Evolutionary conservation across 805 yeast genomes (phyloP).

Genomic region (Candida khao-thaluensis): DNA sequence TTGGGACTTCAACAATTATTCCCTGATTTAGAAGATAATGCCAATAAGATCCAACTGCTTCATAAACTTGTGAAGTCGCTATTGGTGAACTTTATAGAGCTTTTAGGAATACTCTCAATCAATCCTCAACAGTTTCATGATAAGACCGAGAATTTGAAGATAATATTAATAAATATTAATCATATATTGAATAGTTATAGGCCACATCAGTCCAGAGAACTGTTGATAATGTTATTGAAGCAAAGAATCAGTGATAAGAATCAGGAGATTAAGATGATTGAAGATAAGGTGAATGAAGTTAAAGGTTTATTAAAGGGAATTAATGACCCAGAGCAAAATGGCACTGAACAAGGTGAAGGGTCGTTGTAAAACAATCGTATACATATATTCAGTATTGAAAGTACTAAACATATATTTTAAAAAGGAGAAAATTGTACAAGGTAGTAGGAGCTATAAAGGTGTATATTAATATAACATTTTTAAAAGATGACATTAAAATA

Average conservation of each 20-base stretch:
- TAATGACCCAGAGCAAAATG: neutral
- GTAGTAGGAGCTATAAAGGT: no score
- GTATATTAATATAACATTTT: neutral
- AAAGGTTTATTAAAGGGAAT: constrained; percentile 31
- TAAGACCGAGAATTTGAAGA: constrained; percentile 76
- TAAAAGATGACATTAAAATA: constrained; percentile 22
- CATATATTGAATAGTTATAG: constrained; percentile 89
- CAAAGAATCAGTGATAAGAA: constrained; percentile 67
- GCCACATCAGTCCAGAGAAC: constrained; percentile 93
- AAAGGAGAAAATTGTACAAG: no score
- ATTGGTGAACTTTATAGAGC: constrained; percentile 74
- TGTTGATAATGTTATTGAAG: constrained; percentile 69
- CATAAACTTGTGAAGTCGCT: constrained; percentile 78
- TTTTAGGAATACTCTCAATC: constrained; percentile 72
- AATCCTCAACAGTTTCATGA: constrained; percentile 61
- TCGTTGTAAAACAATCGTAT: no score
- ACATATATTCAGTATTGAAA: no score
- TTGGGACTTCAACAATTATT: constrained; percentile 80
- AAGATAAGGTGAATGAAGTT: constrained; percentile 38
- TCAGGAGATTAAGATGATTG: constrained; percentile 49
- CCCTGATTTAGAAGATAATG: constrained; percentile 35
- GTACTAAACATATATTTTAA: no score
- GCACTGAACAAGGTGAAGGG: no score
- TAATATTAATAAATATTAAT: constrained; percentile 83
- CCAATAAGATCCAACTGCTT: constrained; percentile 63